Percentiles rank a stretch among this genome's conserved stretches.
Conservation (phyloP, 148 eudicot species). For the Tetragonia tetragonoides region DNA sequence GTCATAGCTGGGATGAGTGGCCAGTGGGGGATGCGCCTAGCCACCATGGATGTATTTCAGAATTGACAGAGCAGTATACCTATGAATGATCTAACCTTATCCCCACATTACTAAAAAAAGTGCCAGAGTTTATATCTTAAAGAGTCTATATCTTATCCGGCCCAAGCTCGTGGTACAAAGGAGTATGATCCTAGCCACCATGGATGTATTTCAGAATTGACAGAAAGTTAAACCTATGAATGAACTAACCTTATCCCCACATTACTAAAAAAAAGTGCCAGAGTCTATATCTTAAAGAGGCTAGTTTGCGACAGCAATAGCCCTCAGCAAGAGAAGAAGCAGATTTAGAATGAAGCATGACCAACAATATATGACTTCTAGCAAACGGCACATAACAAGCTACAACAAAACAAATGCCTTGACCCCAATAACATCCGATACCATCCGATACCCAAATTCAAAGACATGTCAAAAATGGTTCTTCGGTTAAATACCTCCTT, state of each 20-base stretch:
- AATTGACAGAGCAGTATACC: neutral
- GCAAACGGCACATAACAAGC: neutral
- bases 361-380: neutral
- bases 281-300: neutral
- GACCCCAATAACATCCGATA: neutral
- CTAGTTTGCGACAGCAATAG: neutral
- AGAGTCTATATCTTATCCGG: no score
- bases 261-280: no score
- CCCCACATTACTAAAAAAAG: no score
- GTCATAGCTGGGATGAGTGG: no score
- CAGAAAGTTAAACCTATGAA: neutral
- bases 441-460: slow-evolving; percentile 1
- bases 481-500: slow-evolving; percentile 57
- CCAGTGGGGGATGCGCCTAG: no score
- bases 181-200: no score
- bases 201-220: no score
- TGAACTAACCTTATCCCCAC: no score
- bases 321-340: neutral
- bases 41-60: no score
- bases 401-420: neutral
- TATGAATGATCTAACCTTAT: no score
- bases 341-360: neutral
- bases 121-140: no score
- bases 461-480: neutral
- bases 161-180: no score